A percentile compares a stretch with the other conserved stretches of the same genome.
These are phyloP conservation scores for Phytopythium vexans DNA, from an alignment of 352 stramenopile genomes.

Conservation along the genomic window DNA sequence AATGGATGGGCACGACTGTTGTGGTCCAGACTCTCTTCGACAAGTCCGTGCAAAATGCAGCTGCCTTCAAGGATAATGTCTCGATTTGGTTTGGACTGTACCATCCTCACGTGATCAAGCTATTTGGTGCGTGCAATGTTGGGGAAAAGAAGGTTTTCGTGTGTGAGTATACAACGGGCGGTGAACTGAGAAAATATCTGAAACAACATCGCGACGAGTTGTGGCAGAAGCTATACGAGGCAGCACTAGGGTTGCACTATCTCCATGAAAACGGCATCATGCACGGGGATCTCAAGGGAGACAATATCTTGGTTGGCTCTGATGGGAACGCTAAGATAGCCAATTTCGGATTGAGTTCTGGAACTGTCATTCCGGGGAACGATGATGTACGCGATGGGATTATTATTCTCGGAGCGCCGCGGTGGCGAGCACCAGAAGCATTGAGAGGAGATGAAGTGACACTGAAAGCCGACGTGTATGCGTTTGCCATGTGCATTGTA, in stretches of 20 bases:
- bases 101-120: not conserved
- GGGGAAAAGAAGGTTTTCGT: no score
- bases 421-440: not conserved
- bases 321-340: not conserved
- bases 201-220: not conserved
- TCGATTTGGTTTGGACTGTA: no score
- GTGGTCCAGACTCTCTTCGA: no score
- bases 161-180: not conserved
- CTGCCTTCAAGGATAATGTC: no score
- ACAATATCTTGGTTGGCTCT: conserved; percentile 1
- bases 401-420: not conserved
- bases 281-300: conserved; percentile 1
- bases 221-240: not conserved
- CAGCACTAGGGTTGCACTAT: not conserved
- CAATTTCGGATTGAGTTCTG: conserved; percentile 2
- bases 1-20: no score
- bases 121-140: no score
- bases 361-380: not conserved
- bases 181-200: not conserved
- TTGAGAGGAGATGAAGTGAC: conserved; percentile 3
- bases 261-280: not conserved
- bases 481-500: conserved; percentile 1
- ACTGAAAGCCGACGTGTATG: not conserved
- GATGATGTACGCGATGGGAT: not conserved
- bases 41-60: no score